Evolutionary conservation across 2,329 filamentous ascomycete genomes (phyloP), one percentile per base, ranked within the genome.

Genomic region (Mollisiaceae sp.): DNA sequence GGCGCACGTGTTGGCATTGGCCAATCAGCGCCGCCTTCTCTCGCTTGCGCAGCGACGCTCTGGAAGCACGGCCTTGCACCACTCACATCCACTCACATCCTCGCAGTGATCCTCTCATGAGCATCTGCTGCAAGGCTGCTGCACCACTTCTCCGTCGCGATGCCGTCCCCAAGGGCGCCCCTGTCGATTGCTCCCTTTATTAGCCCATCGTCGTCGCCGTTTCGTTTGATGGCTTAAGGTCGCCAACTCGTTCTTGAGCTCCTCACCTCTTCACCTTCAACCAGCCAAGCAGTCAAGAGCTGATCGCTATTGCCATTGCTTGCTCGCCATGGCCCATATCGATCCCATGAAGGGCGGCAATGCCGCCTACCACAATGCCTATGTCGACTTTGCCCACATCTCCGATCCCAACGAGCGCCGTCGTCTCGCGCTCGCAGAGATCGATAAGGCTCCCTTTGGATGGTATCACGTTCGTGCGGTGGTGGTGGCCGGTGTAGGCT

Each of bases 391-490:
- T 69, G 83, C 83, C 62, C 85, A 80, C 64, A 76, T 90, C 71
- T 81, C 85, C 67, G 90, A 94, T 75, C 86, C 90, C 69, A 92
- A 92, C 70, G 91, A 94, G 82, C 89, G 91, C 62, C 86, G 92
- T 70, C 87, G 91, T 68, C 86, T 92, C 36, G 92, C 92, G 41
- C 89, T 95, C 60, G 90, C 91, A 39, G 90, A 94, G 78, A 90
- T 94, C 70, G 91, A 94, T 81, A 89, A 89, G 79, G 91, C 91
- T 12, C 89, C 89, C 1, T 94, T 94, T 66, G 90, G 91, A 74
- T 94, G 91, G 91, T 92, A 71, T 20, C 92, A 95, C 75, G 86
- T 94, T 63, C 86, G 91, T 43, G 90, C 91, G 65, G 85, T 91
- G 59, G 79, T 66, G 8, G 65, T 66, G 2, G 65, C 65, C 39